These are phyloP conservation scores for Bacidia gigantensis DNA, from an alignment of 495 filamentous ascomycete species.

Conservation along the genomic window DNA sequence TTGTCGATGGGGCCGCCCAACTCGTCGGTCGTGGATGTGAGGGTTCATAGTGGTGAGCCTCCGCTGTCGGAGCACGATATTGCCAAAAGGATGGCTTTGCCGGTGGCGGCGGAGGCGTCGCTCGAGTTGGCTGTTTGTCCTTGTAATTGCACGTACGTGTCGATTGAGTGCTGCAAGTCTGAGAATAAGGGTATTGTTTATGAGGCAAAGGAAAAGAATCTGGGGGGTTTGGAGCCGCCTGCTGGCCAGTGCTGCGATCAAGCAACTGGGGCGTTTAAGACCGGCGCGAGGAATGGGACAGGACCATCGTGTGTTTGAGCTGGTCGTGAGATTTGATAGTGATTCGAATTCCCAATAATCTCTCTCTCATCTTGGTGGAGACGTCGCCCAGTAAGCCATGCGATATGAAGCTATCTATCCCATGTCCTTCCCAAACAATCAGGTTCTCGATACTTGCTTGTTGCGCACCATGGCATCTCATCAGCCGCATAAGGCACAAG, in stretches of 20 bases:
- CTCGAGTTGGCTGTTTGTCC: background rate
- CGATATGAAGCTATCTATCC: too few relatives aligned
- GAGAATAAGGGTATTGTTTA: background rate
- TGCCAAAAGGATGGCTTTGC: background rate
- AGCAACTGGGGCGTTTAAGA: background rate
- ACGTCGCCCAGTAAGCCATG: too few relatives aligned
- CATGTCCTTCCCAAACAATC: slow-evolving; percentile 59
- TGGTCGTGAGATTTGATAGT: too few relatives aligned
- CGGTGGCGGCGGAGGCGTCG: background rate
- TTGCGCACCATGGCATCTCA: slow-evolving; percentile 72
- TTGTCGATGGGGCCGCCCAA: background rate
- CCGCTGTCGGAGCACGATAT: too few relatives aligned
- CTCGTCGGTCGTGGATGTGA: background rate
- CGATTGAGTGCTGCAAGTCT: background rate
- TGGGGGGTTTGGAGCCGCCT: background rate
- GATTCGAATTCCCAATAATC: too few relatives aligned
- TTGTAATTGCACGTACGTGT: background rate
- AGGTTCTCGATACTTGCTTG: slow-evolving; percentile 41
- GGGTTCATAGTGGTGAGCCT: too few relatives aligned
- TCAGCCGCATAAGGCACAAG: slow-evolving; percentile 44
- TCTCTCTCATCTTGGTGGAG: too few relatives aligned
- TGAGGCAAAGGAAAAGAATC: background rate
- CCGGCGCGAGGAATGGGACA: background rate
- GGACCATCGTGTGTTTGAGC: too few relatives aligned
- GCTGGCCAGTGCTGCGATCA: background rate